These are phyloP conservation scores for Fusarium drepaniforme DNA, from an alignment of 2,329 filamentous ascomycete species.

Conservation along the genomic window DNA sequence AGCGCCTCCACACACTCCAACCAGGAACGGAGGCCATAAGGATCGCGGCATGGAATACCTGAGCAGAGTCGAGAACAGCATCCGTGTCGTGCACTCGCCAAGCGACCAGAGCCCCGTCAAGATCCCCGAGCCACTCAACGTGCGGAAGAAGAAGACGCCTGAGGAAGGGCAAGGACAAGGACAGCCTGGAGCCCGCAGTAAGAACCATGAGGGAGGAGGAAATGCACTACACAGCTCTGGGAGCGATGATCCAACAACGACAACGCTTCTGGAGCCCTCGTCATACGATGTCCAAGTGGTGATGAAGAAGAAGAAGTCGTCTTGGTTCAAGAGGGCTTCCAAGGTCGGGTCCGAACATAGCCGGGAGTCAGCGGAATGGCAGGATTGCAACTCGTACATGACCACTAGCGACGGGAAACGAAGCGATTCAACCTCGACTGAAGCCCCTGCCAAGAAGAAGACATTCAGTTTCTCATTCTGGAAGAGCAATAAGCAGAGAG, in stretches of 20 bases:
- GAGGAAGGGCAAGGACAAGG: conserved; percentile 39
- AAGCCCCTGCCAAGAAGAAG: conserved; percentile 60
- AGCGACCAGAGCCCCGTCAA: conserved; percentile 50
- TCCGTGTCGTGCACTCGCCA: conserved; percentile 67
- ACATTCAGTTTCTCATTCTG: conserved; percentile 67
- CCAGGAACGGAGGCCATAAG: conserved; percentile 47
- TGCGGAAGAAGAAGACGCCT: conserved; percentile 57
- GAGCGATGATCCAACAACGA: conserved; percentile 8
- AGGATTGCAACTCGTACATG: conserved; percentile 42
- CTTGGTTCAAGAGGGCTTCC: conserved; percentile 65
- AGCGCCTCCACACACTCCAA: conserved; percentile 55
- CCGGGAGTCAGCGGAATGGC: conserved; percentile 43
- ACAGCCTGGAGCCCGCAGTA: conserved; percentile 25
- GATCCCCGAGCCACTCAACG: conserved; percentile 55
- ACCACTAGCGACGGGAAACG: conserved; percentile 42
- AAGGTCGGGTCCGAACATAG: conserved; percentile 49
- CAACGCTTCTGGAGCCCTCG: conserved; percentile 26
- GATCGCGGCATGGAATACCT: conserved; percentile 58
- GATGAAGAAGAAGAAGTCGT: conserved; percentile 59
- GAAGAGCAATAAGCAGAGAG: conserved; percentile 62
- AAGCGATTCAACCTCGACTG: conserved; percentile 41
- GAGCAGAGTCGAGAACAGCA: conserved; percentile 62
- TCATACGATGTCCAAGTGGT: conserved; percentile 30
- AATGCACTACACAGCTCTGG: conserved; percentile 11
- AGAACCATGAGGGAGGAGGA: conserved; percentile 28